These are phyloP conservation scores for Komagataella pastoris DNA, from an alignment of 805 yeast species.

Conservation along the genomic window DNA sequence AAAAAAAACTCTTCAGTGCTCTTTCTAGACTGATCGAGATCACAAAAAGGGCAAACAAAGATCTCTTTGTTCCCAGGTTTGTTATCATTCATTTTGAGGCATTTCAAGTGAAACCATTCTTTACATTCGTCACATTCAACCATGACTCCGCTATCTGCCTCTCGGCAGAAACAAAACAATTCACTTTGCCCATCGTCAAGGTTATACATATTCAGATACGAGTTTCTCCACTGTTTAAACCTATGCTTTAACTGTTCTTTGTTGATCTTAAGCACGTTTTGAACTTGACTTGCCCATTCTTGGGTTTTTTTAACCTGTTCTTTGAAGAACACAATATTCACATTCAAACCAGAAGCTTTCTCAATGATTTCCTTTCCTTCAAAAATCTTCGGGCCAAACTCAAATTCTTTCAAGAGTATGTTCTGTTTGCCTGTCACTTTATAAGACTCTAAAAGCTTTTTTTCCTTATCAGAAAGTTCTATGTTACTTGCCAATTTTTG, in stretches of 20 bases:
- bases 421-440: not conserved
- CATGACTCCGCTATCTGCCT: conserved; percentile 47
- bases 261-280: not conserved
- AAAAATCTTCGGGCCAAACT: not conserved
- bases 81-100: conserved; percentile 26
- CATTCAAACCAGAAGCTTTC: not conserved
- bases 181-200: not conserved
- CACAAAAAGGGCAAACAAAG: conserved; percentile 45
- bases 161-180: conserved; percentile 49
- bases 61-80: conserved; percentile 5
- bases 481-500: not conserved
- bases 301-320: not conserved
- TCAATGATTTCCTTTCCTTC: not conserved
- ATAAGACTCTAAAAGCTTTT: not conserved
- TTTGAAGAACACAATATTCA: not conserved
- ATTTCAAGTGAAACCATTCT: conserved; percentile 59
- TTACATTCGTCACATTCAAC: conserved; percentile 57
- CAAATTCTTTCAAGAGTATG: not conserved
- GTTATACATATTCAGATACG: not conserved
- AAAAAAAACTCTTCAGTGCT: conserved; percentile 9
- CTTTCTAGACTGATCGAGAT: conserved; percentile 12
- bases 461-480: not conserved
- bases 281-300: not conserved
- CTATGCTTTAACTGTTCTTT: not conserved
- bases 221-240: not conserved